A percentile compares a stretch with the other conserved stretches of the same genome.
These are phyloP conservation scores for Malassezia restricta DNA, from an alignment of 1,284 basidiomycete species.

Conservation along the genomic window DNA sequence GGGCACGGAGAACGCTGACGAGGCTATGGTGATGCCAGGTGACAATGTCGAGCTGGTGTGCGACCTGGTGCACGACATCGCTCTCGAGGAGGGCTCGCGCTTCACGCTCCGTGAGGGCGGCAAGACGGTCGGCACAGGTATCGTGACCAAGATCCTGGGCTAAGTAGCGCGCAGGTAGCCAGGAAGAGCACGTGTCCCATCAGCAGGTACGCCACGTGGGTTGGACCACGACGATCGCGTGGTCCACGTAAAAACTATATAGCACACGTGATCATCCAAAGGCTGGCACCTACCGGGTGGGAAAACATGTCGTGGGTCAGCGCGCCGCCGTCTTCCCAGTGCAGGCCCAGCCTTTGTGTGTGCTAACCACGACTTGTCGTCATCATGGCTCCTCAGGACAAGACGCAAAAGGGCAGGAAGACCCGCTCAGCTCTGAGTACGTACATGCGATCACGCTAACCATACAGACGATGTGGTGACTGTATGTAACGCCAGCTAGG, in stretches of 20 bases:
- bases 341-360: background rate
- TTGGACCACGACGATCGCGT: background rate
- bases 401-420: constrained; percentile 44
- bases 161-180: constrained; percentile 8
- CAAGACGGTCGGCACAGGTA: constrained; percentile 55
- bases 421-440: constrained; percentile 42
- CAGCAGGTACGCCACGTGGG: background rate
- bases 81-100: constrained; percentile 79
- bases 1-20: constrained; percentile 50
- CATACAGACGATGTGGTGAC: constrained; percentile 28
- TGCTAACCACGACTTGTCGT: constrained; percentile 5
- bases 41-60: constrained; percentile 93
- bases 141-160: constrained; percentile 39
- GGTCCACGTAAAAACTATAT: constrained; percentile 8
- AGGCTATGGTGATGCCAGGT: constrained; percentile 81
- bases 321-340: background rate
- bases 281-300: background rate
- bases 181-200: background rate
- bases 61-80: constrained; percentile 73
- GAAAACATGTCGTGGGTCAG: background rate
- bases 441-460: constrained; percentile 1
- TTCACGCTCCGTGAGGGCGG: constrained; percentile 97
- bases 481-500: constrained; percentile 13
- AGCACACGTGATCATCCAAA: constrained; percentile 8
- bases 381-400: constrained; percentile 35